Evolutionary conservation across 1,139 yeast species (phyloP).

Genomic region (Kodamaea ohmeri): DNA sequence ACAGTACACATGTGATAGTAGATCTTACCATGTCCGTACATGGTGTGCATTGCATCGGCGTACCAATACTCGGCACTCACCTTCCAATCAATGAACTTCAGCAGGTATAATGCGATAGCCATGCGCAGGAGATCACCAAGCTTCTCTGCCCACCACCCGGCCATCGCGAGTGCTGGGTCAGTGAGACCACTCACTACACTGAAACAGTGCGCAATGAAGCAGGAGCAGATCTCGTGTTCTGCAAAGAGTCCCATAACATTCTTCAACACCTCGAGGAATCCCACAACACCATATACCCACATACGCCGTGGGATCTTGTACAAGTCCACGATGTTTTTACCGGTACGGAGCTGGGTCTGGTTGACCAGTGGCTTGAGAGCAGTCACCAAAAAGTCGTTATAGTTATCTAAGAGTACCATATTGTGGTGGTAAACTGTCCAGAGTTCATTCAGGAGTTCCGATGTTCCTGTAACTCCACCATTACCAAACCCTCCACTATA

Average conservation of each 20-base stretch:
- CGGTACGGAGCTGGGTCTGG: conserved; percentile 58
- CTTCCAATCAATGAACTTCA: conserved; percentile 79
- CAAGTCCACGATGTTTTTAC: conserved; percentile 69
- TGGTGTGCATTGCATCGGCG: conserved; percentile 62
- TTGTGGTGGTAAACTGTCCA: conserved; percentile 73
- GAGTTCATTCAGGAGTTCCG: conserved; percentile 58
- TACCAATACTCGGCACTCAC: conserved; percentile 78
- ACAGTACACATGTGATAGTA: conserved; percentile 83
- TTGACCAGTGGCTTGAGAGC: conserved; percentile 62
- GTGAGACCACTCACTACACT: conserved; percentile 53
- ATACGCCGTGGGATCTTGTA: conserved; percentile 74
- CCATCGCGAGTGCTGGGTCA: conserved; percentile 51
- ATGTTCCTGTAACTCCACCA: conserved; percentile 27
- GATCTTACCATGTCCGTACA: conserved; percentile 76
- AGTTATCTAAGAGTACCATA: conserved; percentile 61
- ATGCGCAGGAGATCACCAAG: conserved; percentile 75
- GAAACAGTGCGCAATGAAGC: conserved; percentile 50
- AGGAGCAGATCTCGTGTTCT: conserved; percentile 48
- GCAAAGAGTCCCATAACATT: conserved; percentile 61
- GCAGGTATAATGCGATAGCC: conserved; percentile 79
- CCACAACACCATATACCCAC: conserved; percentile 84
- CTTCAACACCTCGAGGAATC: conserved; percentile 72
- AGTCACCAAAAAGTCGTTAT: conserved; percentile 66
- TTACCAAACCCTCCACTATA: conserved; percentile 20
- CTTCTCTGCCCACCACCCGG: conserved; percentile 78